Evolutionary conservation across 73 alveolate genomes (phyloP), one percentile per base, ranked within the genome.

Genomic region (Effrenium voratum): DNA sequence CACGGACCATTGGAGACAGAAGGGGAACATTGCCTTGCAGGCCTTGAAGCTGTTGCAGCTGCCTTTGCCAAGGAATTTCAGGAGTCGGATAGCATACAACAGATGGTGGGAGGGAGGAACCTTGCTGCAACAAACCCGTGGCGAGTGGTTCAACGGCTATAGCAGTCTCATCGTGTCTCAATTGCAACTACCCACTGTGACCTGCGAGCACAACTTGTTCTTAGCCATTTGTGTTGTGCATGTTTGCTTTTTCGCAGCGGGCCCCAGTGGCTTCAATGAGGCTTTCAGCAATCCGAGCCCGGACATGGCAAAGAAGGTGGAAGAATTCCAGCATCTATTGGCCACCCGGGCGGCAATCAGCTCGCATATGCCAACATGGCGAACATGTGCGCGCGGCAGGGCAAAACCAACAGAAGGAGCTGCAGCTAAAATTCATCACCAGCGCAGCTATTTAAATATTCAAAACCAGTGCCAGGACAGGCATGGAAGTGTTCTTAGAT

Each of bases 71-170:
- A 87, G 95, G 95, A 63, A 87, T 38, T 87, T 87, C 95, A 60
- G 95, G 44, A 87, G 95, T 45, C 38, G 49, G 52, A 87, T 87
- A 8, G 95, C 95, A 22, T 87, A 87, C 84, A 87, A 87, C 70
- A 40, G 95, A 72, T 87, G 95, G 95, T 87, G 95, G 95, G 95
- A 91, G 41, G 98, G 90, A 22, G 98, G 98, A 75, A 91, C 98
- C 59, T 79, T 91, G 63, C 98, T 91, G 52, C 98, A 91, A 70
- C 98, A 91, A 59, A 91, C 98, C 79, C 98, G 98, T 59, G 98
- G 98, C 10, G 98, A 91, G 59, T 91, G 98, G 98, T 91, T 91
- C 90, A 91, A 91, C 24, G 84, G 90, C 90, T 91, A 47, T 60
- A 91, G 98, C 98, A 91, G 98, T 59, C 90, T 91, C 38, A 50